Base-by-base conservation (phyloP, 192 early-diverging fungal genomes). In the Gorgonomyces haynaldii region DNA sequence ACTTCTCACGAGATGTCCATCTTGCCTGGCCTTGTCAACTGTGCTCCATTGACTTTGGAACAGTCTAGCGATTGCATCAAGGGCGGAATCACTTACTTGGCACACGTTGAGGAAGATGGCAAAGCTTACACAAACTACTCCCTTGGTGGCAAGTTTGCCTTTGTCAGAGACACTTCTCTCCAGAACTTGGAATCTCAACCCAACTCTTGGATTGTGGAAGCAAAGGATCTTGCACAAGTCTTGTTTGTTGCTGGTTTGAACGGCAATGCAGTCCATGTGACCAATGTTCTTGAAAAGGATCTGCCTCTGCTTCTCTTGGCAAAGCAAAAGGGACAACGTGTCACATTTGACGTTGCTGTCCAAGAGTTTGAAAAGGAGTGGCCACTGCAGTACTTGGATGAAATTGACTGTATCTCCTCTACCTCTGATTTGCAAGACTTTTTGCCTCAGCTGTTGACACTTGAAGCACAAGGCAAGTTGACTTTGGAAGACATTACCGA, bases 301-400 rank as follows among this genome's bases (percentile, higher is more conserved):
- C 70, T 98, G 40, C 76, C 70, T 7, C 72, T 98, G 49, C 86
- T 98, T 37, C 65, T 67, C 13, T 76, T 93, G 53, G 79, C 74
- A 53, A 94, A 91, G 65, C 77, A 88, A 23, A 86, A 87, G 42
- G 90, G 86, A 6, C 64, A 90, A 9, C 52, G 64, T 21, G 87
- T 94, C 34, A 91, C 90, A 4, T 98, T 92, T 69, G 95, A 96
- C 60, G 88, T 94, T n/a, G 73, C 81, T 13, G 80, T 93, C 4
- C 27, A 37, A 5, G 41, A 15, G 0, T 36, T 73, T 15, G 32
- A 30, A 6, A 68, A 52, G 35, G 57, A 68, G 30, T 54, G 47
- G 0, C 83, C 89, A 34, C 81, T 86, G 48, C 64, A 70, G n/a
- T 69, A 80, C 16, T 61, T 98, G 47, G 95, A 90, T 91, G 73